Evolutionary conservation across 75 land plant genomes (phyloP).

Genomic region (Selaginella tamariscina): DNA sequence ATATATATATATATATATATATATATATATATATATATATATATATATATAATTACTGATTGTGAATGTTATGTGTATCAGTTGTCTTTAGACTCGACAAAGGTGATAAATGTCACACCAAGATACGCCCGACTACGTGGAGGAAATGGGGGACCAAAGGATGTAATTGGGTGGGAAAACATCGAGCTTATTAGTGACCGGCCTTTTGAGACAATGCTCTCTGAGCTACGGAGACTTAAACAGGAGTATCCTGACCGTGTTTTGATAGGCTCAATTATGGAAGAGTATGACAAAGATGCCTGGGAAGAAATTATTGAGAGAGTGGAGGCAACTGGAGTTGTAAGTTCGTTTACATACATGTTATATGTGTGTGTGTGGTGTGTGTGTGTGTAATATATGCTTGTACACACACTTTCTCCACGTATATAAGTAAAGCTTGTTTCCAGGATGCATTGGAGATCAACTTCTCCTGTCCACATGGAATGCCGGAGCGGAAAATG

Average conservation of each 20-base stretch:
- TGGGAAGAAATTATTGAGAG: constrained; percentile 97
- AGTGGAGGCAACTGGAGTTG: constrained; percentile 96
- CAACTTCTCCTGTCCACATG: constrained; percentile 99
- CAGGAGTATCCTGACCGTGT: constrained; percentile 92
- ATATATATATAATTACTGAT: not conserved
- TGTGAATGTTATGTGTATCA: constrained; percentile 11
- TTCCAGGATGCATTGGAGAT: constrained; percentile 88
- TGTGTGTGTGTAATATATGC: not conserved
- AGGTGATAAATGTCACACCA: constrained; percentile 97
- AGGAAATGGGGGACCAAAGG: constrained; percentile 58
- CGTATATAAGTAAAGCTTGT: not conserved
- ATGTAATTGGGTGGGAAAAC: constrained; percentile 98
- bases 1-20: no score
- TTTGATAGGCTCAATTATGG: constrained; percentile 95
- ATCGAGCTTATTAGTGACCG: constrained; percentile 98
- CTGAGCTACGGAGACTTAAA: constrained; percentile 79
- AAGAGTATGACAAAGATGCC: constrained; percentile 85
- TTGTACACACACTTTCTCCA: not conserved
- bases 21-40: no score
- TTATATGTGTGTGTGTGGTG: no score
- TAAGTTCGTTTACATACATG: constrained; percentile 19
- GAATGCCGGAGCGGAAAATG: constrained; percentile 99
- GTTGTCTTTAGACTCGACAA: constrained; percentile 92
- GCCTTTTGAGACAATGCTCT: constrained; percentile 91
- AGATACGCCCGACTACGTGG: constrained; percentile 78